Conservation (phyloP, 2,329 filamentous ascomycete genomes). For the Colletotrichum brevisporum region DNA sequence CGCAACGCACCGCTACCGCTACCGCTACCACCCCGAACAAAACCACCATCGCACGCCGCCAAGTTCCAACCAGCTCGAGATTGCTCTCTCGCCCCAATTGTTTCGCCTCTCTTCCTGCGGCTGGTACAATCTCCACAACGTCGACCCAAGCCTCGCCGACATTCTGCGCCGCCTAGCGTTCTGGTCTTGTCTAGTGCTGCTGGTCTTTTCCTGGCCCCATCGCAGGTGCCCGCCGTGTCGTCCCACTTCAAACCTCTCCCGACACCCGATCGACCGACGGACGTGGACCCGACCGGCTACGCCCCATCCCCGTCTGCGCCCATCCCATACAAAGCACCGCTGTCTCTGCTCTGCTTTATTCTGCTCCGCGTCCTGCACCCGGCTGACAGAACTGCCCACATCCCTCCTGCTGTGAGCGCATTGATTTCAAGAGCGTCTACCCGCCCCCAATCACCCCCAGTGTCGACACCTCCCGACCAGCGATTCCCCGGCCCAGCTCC, state of each 20-base stretch:
- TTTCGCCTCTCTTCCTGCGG: conserved; percentile 12
- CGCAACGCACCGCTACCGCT: conserved; percentile 1
- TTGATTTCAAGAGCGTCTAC: conserved; percentile 25
- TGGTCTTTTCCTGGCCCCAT: conserved; percentile 16
- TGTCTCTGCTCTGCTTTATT: neutral
- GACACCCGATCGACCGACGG: conserved; percentile 30
- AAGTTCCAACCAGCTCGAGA: neutral
- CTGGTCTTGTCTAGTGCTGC: conserved; percentile 10
- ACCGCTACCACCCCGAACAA: neutral
- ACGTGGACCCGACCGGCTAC: conserved; percentile 21
- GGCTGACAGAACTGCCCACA: conserved; percentile 21
- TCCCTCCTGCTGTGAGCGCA: conserved; percentile 14
- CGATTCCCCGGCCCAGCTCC: conserved; percentile 16
- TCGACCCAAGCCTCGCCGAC: neutral
- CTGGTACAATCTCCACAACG: conserved; percentile 18
- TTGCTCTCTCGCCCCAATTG: conserved; percentile 10
- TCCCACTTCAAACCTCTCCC: conserved; percentile 28
- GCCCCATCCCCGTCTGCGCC: conserved; percentile 32
- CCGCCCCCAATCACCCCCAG: neutral
- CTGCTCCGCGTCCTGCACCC: neutral
- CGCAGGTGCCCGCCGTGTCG: conserved; percentile 27
- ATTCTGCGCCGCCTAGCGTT: neutral
- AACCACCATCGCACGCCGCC: neutral
- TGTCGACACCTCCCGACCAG: conserved; percentile 3
- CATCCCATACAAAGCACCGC: neutral